phyloP scores from a whole-genome alignment of 1,284 basidiomycete species.

The Mrakiaceae sp. region DNA sequence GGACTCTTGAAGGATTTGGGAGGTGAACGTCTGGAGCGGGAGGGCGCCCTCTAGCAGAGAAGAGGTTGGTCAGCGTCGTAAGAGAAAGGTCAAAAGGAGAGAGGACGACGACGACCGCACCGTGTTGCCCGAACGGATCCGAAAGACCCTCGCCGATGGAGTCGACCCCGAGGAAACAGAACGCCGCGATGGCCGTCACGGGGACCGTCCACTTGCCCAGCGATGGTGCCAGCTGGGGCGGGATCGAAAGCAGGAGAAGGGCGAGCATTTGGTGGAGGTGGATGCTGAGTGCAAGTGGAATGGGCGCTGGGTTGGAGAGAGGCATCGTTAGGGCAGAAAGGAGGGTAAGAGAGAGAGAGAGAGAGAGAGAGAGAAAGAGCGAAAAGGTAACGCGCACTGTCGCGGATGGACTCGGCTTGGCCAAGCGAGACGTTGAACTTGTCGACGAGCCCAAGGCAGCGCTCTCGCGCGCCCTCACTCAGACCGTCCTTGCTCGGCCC shows the following conservation, averaged over 20 bases:
- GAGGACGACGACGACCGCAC: background rate
- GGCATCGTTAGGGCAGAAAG: background rate
- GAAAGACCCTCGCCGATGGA: slow-evolving; percentile 3
- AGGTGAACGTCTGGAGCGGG: slow-evolving; percentile 6
- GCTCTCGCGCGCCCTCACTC: background rate
- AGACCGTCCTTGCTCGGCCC: background rate
- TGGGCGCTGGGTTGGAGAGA: background rate
- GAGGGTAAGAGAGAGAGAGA: background rate
- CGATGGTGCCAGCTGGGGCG: slow-evolving; percentile 1
- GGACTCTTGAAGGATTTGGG: slow-evolving; percentile 8
- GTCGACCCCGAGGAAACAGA: slow-evolving; percentile 13
- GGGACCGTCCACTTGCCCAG: slow-evolving; percentile 5
- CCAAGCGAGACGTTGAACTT: background rate
- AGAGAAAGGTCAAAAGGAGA: background rate
- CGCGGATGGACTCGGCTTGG: slow-evolving; percentile 2
- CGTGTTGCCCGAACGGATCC: slow-evolving; percentile 10
- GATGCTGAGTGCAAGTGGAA: slow-evolving; percentile 11
- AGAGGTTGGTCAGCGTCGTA: too few relatives aligned
- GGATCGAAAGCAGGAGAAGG: slow-evolving; percentile 9
- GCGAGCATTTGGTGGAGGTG: slow-evolving; percentile 15
- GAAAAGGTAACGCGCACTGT: slow-evolving; percentile 1
- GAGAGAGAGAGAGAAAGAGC: background rate
- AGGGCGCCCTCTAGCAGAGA: background rate
- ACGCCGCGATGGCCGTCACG: slow-evolving; percentile 5
- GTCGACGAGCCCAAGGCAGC: background rate